phyloP scores from a whole-genome alignment of 306 rosid genomes.

The Gastrolobium villosum region DNA sequence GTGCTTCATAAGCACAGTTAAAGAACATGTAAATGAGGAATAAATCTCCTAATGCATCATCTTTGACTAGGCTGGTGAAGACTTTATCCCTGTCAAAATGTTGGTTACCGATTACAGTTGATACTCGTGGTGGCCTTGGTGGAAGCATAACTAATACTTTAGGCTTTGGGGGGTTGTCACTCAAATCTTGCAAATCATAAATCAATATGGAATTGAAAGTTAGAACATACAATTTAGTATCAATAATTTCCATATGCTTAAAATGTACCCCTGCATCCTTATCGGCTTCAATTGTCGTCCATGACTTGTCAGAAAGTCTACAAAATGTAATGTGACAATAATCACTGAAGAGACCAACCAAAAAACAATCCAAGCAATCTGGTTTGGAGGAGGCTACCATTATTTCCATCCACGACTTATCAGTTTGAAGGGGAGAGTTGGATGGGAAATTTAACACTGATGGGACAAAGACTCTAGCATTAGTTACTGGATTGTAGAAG shows the following conservation, averaged over 20 bases:
- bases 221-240: neutral
- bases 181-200: neutral
- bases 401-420: neutral
- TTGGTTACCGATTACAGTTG: no score
- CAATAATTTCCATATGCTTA: neutral
- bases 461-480: neutral
- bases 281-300: neutral
- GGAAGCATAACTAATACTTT: no score
- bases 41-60: no score
- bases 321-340: constrained; percentile 17
- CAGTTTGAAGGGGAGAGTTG: neutral
- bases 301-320: neutral
- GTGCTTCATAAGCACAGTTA: no score
- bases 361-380: neutral
- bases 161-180: constrained; percentile 5
- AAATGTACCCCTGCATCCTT: neutral
- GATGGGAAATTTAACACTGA: neutral
- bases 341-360: neutral
- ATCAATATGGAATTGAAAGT: neutral
- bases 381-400: constrained; percentile 24
- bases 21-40: neutral
- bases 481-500: constrained; percentile 12
- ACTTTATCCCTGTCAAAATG: no score
- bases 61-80: no score
- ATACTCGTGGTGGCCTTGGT: no score